Conservation (phyloP, 768 basidiomycete species). For the Leccinum uliginosum region DNA sequence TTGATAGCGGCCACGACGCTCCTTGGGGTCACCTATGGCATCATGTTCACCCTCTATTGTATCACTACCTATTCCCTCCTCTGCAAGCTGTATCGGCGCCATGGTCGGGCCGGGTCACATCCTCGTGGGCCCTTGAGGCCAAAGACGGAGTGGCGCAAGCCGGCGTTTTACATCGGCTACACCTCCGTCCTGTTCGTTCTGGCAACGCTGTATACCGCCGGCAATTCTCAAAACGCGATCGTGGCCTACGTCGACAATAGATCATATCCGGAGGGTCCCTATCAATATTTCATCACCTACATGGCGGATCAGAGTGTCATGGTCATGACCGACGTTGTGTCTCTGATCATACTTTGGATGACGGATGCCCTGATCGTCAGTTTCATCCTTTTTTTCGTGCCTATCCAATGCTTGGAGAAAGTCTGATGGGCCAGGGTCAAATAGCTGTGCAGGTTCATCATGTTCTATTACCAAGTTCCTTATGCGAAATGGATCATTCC, state of each 20-base stretch:
- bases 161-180: slow-evolving; percentile 25
- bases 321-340: slow-evolving; percentile 21
- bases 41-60: slow-evolving; percentile 19
- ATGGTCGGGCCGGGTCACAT: slow-evolving; percentile 2
- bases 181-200: slow-evolving; percentile 26
- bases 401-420: not conserved
- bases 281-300: slow-evolving; percentile 17
- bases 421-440: not conserved
- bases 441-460: slow-evolving; percentile 23
- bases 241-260: slow-evolving; percentile 30
- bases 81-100: slow-evolving; percentile 11
- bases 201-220: slow-evolving; percentile 24
- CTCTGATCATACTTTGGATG: slow-evolving; percentile 29
- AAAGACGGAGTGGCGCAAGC: slow-evolving; percentile 13
- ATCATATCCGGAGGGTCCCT: slow-evolving; percentile 25
- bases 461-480: slow-evolving; percentile 18
- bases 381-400: not conserved
- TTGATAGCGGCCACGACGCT: slow-evolving; percentile 24
- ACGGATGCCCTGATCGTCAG: slow-evolving; percentile 28
- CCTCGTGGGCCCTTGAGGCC: slow-evolving; percentile 2
- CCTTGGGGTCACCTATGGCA: slow-evolving; percentile 20
- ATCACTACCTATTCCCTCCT: slow-evolving; percentile 16
- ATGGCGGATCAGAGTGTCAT: slow-evolving; percentile 23
- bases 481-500: slow-evolving; percentile 25
- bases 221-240: slow-evolving; percentile 27